Conservation (phyloP, 2,329 filamentous ascomycete genomes). For the Colletotrichum endophyticum region DNA sequence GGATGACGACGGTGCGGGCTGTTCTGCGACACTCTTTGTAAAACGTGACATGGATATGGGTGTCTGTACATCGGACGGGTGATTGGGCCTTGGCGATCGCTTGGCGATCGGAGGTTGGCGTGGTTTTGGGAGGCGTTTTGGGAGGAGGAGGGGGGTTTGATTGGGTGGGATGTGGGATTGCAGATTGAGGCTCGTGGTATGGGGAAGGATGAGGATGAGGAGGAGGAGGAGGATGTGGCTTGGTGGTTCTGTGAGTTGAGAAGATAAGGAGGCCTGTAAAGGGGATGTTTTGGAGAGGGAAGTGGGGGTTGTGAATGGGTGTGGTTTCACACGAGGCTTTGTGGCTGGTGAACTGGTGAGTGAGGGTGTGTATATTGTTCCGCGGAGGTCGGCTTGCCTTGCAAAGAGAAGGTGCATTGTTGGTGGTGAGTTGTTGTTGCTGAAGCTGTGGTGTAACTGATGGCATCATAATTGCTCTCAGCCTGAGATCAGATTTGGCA, state of each 20-base stretch:
- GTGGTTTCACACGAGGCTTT: neutral
- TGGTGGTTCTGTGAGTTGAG: neutral
- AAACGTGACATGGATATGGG: constrained; percentile 4
- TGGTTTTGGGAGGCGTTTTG: neutral
- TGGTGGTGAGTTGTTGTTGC: neutral
- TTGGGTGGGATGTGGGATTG: neutral
- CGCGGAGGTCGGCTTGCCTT: neutral
- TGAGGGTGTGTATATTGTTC: neutral
- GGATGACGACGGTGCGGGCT: neutral
- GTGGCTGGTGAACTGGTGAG: neutral
- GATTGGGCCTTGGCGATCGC: neutral
- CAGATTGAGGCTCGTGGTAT: neutral
- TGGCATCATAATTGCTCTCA: neutral
- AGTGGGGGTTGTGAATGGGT: neutral
- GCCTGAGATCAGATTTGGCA: neutral
- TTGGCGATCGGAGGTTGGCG: neutral
- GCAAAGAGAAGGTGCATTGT: fast-evolving
- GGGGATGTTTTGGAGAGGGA: neutral
- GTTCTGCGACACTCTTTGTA: constrained; percentile 3
- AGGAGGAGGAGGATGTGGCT: neutral
- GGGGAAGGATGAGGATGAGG: neutral
- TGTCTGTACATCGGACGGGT: neutral
- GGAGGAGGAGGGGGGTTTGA: too few relatives aligned
- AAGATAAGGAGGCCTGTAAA: neutral
- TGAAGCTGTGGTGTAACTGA: neutral